Conservation (phyloP, 306 rosid genomes). For the Gastrolobium villosum region DNA sequence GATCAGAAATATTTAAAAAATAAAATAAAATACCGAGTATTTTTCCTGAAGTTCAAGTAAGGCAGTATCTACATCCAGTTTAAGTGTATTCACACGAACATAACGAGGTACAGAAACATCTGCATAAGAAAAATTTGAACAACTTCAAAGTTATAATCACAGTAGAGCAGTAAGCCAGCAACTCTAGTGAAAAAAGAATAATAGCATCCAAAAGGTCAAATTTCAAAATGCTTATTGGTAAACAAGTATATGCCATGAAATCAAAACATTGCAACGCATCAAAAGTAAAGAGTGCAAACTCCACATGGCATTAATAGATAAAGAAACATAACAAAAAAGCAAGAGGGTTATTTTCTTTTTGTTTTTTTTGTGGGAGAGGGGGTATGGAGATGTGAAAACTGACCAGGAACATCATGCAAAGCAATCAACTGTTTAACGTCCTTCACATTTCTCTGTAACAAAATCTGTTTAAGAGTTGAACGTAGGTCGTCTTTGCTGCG, state of each 20-base stretch:
- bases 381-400: conserved; percentile 24
- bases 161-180: conserved; percentile 13
- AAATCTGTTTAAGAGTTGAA: conserved; percentile 60
- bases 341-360: too few species aligned
- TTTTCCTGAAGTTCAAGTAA: conserved; percentile 64
- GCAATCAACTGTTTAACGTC: conserved; percentile 69
- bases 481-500: conserved; percentile 65
- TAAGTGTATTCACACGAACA: conserved; percentile 93
- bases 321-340: neutral
- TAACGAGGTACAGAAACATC: conserved; percentile 75
- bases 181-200: neutral
- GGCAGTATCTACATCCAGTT: conserved; percentile 77
- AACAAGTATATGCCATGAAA: neutral
- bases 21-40: conserved; percentile 59
- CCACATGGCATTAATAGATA: neutral
- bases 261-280: neutral
- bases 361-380: neutral
- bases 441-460: conserved; percentile 67
- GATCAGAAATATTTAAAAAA: neutral
- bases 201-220: conserved; percentile 21
- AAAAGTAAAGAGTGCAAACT: neutral
- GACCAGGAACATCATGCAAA: conserved; percentile 68
- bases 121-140: conserved; percentile 57
- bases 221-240: neutral
- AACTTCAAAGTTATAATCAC: conserved; percentile 7